These are phyloP conservation scores for Santalum album DNA, from an alignment of 164 flowering plant genomes.

Conservation along the genomic window DNA sequence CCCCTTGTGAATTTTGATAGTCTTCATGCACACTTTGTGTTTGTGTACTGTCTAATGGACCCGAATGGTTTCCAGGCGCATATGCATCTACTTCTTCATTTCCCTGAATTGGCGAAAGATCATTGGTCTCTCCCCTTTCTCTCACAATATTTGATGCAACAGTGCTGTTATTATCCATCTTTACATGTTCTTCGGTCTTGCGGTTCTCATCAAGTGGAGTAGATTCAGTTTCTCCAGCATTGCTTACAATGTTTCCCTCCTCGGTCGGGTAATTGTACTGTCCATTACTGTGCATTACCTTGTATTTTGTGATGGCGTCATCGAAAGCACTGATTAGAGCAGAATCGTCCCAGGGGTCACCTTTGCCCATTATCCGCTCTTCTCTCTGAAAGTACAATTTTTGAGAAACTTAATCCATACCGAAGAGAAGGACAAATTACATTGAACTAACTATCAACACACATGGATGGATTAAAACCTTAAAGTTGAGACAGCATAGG, in stretches of 20 bases:
- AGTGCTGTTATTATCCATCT: conserved; percentile 10
- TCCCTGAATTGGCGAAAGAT: conserved; percentile 13
- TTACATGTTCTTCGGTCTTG: conserved; percentile 15
- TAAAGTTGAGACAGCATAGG: no score
- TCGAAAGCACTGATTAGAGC: conserved; percentile 66
- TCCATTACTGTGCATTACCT: conserved; percentile 42
- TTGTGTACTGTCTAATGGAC: conserved; percentile 11
- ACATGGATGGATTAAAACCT: no score
- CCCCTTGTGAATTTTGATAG: conserved; percentile 19
- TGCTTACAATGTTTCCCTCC: conserved; percentile 6
- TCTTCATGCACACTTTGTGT: conserved; percentile 16
- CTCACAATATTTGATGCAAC: conserved; percentile 8
- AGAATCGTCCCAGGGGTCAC: conserved; percentile 65
- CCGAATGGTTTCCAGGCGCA: conserved; percentile 9
- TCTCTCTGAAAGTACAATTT: no score
- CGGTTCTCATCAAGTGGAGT: conserved; percentile 1
- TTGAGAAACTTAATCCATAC: no score
- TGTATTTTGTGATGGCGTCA: conserved; percentile 51
- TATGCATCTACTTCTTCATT: conserved; percentile 8
- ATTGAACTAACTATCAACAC: no score
- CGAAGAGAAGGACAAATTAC: no score
- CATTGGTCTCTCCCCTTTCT: conserved; percentile 13
- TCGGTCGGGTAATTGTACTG: conserved; percentile 7
- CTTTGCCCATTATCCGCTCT: conserved; percentile 29
- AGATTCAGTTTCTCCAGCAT: conserved; percentile 8